A percentile compares a stretch with the other conserved stretches of the same genome.
Evolutionary conservation across 805 yeast genomes (phyloP).

Genomic region (Kuraishia molischiana): DNA sequence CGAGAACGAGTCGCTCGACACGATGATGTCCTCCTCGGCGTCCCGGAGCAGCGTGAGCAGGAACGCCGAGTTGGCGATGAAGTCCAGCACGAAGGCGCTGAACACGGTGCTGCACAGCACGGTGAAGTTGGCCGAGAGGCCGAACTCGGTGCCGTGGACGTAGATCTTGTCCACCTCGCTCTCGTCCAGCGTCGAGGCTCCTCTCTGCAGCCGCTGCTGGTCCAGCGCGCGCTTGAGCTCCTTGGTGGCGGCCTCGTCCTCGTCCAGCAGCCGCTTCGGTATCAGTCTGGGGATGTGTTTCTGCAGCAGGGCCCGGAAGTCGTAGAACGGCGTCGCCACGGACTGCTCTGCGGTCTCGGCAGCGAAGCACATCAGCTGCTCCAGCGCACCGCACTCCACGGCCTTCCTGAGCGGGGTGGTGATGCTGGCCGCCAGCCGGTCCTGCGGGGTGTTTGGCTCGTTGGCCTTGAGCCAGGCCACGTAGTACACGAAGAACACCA

Average conservation of each 20-base stretch:
- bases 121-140: slow-evolving; percentile 16
- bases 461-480: slow-evolving; percentile 59
- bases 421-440: slow-evolving; percentile 46
- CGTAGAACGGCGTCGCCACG: slow-evolving; percentile 39
- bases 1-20: slow-evolving; percentile 44
- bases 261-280: slow-evolving; percentile 43
- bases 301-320: slow-evolving; percentile 57
- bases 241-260: slow-evolving; percentile 16
- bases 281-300: slow-evolving; percentile 50
- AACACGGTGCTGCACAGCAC: slow-evolving; percentile 30
- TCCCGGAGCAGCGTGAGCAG: slow-evolving; percentile 59
- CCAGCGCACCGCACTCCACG: slow-evolving; percentile 61
- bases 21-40: slow-evolving; percentile 61
- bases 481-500: slow-evolving; percentile 46
- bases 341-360: slow-evolving; percentile 42
- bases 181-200: slow-evolving; percentile 7
- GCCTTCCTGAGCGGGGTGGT: slow-evolving; percentile 49
- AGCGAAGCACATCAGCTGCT: slow-evolving; percentile 49
- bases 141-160: slow-evolving; percentile 12
- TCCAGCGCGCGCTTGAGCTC: background rate
- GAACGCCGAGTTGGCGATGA: slow-evolving; percentile 56
- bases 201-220: background rate
- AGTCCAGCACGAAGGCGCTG: slow-evolving; percentile 40
- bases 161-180: slow-evolving; percentile 17
- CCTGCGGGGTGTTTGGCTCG: slow-evolving; percentile 28